Evolutionary conservation across 257 asterid genomes (phyloP).

Genomic region (Oldenlandia corymbosa): DNA sequence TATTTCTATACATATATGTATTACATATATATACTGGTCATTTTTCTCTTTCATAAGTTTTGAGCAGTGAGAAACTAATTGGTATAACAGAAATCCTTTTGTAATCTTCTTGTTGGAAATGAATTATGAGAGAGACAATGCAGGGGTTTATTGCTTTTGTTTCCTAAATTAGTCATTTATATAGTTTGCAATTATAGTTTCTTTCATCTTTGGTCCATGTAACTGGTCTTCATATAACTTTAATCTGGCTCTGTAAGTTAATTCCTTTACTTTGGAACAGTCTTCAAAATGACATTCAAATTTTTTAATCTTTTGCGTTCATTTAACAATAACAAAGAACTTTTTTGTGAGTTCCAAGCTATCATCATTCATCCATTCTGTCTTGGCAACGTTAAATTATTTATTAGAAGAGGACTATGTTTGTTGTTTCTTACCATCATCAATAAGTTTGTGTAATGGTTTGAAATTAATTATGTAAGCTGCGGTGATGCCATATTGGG

Average conservation of each 20-base stretch:
- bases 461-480: conserved; percentile 33
- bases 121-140: neutral
- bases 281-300: neutral
- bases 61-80: neutral
- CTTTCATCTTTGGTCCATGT: neutral
- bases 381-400: neutral
- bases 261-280: neutral
- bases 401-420: neutral
- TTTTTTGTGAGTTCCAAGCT: neutral
- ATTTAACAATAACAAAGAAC: too few relatives aligned
- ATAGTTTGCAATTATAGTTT: neutral
- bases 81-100: neutral
- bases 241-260: neutral
- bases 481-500: conserved; percentile 75
- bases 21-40: neutral
- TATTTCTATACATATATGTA: conserved; percentile 12
- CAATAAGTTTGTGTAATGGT: conserved; percentile 4
- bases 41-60: neutral
- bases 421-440: neutral
- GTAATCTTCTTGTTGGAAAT: neutral
- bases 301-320: neutral
- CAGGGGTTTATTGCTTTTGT: neutral
- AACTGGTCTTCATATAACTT: neutral
- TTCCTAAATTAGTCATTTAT: too few relatives aligned
- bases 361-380: too few relatives aligned